These are phyloP conservation scores for Fusarium redolens DNA, from an alignment of 2,329 filamentous ascomycete species.

Conservation along the genomic window DNA sequence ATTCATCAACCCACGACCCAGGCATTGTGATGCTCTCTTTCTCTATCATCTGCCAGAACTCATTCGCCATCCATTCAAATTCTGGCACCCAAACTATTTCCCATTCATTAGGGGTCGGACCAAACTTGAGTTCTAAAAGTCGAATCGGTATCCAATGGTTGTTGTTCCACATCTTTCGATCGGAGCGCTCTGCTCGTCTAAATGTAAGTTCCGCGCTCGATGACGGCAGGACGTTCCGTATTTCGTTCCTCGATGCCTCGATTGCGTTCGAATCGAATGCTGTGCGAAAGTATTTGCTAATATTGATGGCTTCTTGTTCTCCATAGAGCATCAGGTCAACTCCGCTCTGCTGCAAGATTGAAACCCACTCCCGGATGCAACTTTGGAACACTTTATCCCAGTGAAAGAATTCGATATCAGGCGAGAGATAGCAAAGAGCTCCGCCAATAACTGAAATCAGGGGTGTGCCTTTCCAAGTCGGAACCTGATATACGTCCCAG, in stretches of 20 bases:
- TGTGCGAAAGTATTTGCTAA: not conserved
- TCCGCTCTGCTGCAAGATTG: constrained; percentile 15
- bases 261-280: constrained; percentile 38
- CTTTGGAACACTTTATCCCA: constrained; percentile 40
- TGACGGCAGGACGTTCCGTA: constrained; percentile 7
- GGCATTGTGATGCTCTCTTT: constrained; percentile 30
- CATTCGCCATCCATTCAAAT: constrained; percentile 41
- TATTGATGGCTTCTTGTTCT: not conserved
- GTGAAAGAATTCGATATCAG: not conserved
- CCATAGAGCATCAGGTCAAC: constrained; percentile 44
- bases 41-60: constrained; percentile 45
- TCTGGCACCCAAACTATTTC: constrained; percentile 40
- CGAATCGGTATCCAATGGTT: constrained; percentile 43
- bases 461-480: constrained; percentile 40
- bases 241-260: not conserved
- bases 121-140: constrained; percentile 30
- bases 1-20: constrained; percentile 43
- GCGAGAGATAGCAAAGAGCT: constrained; percentile 40
- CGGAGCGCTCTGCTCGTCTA: not conserved
- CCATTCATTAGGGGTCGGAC: constrained; percentile 31
- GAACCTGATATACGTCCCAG: constrained; percentile 38
- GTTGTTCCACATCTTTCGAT: not conserved
- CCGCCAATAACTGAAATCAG: constrained; percentile 43
- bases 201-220: not conserved
- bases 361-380: constrained; percentile 30